Evolutionary conservation across 441 rosid genomes (phyloP).

Genomic region (Manihot esculenta): DNA sequence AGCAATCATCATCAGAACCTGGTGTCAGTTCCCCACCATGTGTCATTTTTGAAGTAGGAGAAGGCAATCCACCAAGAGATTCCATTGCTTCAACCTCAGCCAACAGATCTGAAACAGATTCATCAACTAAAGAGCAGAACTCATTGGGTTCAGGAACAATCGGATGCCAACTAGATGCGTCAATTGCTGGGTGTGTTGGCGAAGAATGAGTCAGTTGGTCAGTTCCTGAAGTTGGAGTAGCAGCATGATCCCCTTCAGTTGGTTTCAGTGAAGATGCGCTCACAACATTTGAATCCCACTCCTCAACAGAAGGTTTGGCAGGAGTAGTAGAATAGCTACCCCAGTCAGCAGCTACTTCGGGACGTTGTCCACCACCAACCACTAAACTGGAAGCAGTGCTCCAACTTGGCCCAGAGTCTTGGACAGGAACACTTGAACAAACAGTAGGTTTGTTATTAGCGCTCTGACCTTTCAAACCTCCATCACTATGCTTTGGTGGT

Average conservation of each 20-base stretch:
- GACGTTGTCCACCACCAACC: slow-evolving; percentile 52
- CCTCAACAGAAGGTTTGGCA: slow-evolving; percentile 40
- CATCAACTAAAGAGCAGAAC: slow-evolving; percentile 64
- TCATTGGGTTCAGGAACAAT: slow-evolving; percentile 63
- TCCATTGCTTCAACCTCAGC: slow-evolving; percentile 99
- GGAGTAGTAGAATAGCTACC: slow-evolving; percentile 43
- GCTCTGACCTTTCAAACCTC: slow-evolving; percentile 43
- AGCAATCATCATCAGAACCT: slow-evolving; percentile 67
- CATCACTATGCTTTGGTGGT: slow-evolving; percentile 39
- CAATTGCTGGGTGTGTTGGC: slow-evolving; percentile 39
- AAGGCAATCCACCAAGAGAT: slow-evolving; percentile 67
- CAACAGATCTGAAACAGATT: slow-evolving; percentile 94
- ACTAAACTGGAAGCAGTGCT: slow-evolving; percentile 67
- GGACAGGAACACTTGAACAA: slow-evolving; percentile 47
- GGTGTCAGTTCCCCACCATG: slow-evolving; percentile 47
- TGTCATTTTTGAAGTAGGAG: slow-evolving; percentile 71
- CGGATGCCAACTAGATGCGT: slow-evolving; percentile 62
- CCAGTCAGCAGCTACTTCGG: slow-evolving; percentile 59
- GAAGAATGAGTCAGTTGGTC: slow-evolving; percentile 49
- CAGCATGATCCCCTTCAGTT: slow-evolving; percentile 45
- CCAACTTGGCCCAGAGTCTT: slow-evolving; percentile 73
- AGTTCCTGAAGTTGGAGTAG: slow-evolving; percentile 60
- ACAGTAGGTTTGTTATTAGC: slow-evolving; percentile 49
- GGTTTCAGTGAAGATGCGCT: slow-evolving; percentile 53
- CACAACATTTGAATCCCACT: slow-evolving; percentile 53